A percentile compares a stretch with the other conserved stretches of the same genome.
These are phyloP conservation scores for Candida nitratophila DNA, from an alignment of 805 yeast species.

Conservation along the genomic window DNA sequence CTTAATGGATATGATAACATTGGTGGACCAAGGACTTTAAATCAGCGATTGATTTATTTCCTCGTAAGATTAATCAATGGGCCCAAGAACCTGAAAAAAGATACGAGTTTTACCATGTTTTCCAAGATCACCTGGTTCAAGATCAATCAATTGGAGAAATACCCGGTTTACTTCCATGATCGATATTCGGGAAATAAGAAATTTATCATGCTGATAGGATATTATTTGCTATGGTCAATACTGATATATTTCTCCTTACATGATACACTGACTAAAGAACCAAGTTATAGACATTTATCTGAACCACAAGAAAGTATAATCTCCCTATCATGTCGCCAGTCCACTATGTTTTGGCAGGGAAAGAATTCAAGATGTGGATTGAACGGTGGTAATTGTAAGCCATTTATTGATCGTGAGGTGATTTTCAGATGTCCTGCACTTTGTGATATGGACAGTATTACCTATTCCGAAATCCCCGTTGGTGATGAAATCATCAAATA, in stretches of 20 bases:
- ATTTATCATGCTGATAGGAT: constrained; percentile 14
- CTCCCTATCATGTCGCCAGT: constrained; percentile 42
- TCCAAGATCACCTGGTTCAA: background rate
- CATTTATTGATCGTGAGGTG: constrained; percentile 37
- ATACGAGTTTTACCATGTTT: background rate
- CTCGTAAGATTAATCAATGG: background rate
- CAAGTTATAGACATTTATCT: constrained; percentile 20
- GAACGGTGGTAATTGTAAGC: constrained; percentile 53
- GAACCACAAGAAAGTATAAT: constrained; percentile 24
- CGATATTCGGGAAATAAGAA: background rate
- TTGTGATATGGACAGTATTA: constrained; percentile 72
- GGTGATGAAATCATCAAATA: constrained; percentile 67
- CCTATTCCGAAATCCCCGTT: constrained; percentile 67
- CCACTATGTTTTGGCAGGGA: constrained; percentile 59
- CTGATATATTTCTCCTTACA: constrained; percentile 29
- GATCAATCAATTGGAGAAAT: background rate
- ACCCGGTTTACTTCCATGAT: background rate
- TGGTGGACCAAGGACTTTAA: no score
- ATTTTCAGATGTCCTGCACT: constrained; percentile 80
- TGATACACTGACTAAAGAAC: constrained; percentile 40
- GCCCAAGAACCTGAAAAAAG: background rate
- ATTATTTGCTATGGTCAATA: constrained; percentile 41
- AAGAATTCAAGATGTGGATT: constrained; percentile 72
- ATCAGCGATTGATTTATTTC: background rate
- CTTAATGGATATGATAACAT: background rate